Conservation (phyloP, 371 early-diverging fungal genomes). For the Apophysomyces sp. region DNA sequence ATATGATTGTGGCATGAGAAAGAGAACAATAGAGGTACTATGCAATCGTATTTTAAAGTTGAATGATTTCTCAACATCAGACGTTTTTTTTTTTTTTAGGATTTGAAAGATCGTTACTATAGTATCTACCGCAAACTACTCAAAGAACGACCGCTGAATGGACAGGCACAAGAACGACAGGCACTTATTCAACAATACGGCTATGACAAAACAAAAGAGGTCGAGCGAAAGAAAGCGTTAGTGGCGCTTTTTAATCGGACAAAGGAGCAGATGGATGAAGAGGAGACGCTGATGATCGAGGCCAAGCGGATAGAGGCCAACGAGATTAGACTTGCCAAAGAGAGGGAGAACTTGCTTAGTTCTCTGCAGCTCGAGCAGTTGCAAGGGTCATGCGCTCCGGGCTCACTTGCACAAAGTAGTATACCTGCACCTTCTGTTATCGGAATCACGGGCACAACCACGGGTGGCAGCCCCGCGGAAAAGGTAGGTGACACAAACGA, state of each 20-base stretch:
- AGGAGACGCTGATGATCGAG: slow-evolving; percentile 75
- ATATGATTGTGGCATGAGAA: slow-evolving; percentile 54
- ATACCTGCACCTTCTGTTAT: slow-evolving; percentile 37
- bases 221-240: slow-evolving; percentile 79
- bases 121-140: slow-evolving; percentile 57
- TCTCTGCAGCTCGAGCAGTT: slow-evolving; percentile 59
- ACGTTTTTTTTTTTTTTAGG: slow-evolving; percentile 44
- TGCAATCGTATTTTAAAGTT: background rate
- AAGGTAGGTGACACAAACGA: background rate
- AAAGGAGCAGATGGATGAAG: slow-evolving; percentile 82
- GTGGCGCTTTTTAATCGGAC: slow-evolving; percentile 69
- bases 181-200: slow-evolving; percentile 39
- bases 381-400: slow-evolving; percentile 13
- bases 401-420: background rate
- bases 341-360: slow-evolving; percentile 73
- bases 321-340: slow-evolving; percentile 68
- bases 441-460: slow-evolving; percentile 41
- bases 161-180: slow-evolving; percentile 30
- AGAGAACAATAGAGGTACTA: slow-evolving; percentile 37
- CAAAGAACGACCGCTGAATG: slow-evolving; percentile 40
- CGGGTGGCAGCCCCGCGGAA: slow-evolving; percentile 28
- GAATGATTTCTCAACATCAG: background rate
- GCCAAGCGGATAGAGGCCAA: slow-evolving; percentile 77
- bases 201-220: slow-evolving; percentile 67
- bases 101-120: slow-evolving; percentile 84